A percentile compares a stretch with the other conserved stretches of the same genome.
Conservation (phyloP, 2,329 filamentous ascomycete genomes). For the Sclerotinia borealis region DNA sequence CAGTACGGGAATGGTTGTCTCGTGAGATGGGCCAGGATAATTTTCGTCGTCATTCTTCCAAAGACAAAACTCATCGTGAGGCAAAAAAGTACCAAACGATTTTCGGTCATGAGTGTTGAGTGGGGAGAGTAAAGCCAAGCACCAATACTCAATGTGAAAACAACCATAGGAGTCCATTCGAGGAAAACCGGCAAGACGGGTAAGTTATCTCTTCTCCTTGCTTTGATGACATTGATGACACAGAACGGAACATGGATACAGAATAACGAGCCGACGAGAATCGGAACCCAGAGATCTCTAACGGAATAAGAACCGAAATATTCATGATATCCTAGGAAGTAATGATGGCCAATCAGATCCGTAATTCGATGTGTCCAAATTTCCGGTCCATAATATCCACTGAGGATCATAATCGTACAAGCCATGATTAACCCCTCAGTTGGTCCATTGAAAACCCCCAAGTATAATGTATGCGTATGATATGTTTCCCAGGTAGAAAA, state of each 20-base stretch:
- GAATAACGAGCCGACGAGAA: slow-evolving; percentile 61
- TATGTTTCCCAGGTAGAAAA: slow-evolving; percentile 99
- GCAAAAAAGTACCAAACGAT: slow-evolving; percentile 88
- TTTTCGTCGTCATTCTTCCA: slow-evolving; percentile 97
- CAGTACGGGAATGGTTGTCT: slow-evolving; percentile 93
- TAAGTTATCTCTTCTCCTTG: slow-evolving; percentile 64
- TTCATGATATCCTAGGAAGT: slow-evolving; percentile 46
- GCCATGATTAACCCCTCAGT: slow-evolving; percentile 93
- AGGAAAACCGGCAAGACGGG: slow-evolving; percentile 78
- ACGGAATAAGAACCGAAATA: slow-evolving; percentile 67
- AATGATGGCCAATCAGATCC: slow-evolving; percentile 56
- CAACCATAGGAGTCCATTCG: slow-evolving; percentile 87
- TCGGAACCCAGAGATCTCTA: slow-evolving; percentile 79
- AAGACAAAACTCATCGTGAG: slow-evolving; percentile 95
- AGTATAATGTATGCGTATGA: slow-evolving; percentile 93
- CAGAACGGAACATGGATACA: slow-evolving; percentile 80
- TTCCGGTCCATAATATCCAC: slow-evolving; percentile 79
- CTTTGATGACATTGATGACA: slow-evolving; percentile 75
- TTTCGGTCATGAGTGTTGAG: slow-evolving; percentile 72
- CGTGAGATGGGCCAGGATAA: slow-evolving; percentile 92
- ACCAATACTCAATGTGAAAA: slow-evolving; percentile 69
- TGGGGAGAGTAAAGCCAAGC: slow-evolving; percentile 88
- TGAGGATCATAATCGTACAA: slow-evolving; percentile 76
- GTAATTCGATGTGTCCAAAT: slow-evolving; percentile 78
- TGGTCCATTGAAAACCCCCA: slow-evolving; percentile 94